phyloP scores from a whole-genome alignment of 306 rosid genomes.

The Quercus robur region DNA sequence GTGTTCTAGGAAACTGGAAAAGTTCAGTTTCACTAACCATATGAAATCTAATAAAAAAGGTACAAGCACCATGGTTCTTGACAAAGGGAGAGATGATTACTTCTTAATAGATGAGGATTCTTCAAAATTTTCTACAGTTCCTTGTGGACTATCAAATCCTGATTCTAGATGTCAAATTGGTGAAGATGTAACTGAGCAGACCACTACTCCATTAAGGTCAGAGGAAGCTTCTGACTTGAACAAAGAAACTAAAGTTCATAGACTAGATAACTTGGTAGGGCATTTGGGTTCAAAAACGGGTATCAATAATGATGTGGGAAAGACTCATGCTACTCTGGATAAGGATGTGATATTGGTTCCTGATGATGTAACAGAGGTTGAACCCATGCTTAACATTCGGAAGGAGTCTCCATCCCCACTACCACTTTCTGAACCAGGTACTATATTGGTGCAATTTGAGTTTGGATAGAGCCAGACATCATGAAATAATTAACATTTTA shows the following conservation, averaged over 20 bases:
- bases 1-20: conserved; percentile 27
- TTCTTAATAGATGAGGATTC: conserved; percentile 37
- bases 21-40: conserved; percentile 16
- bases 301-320: conserved; percentile 19
- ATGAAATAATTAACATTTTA: neutral
- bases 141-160: conserved; percentile 22
- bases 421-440: conserved; percentile 62
- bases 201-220: conserved; percentile 26
- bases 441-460: conserved; percentile 13
- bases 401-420: conserved; percentile 45
- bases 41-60: conserved; percentile 23
- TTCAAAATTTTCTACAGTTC: conserved; percentile 20
- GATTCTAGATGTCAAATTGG: conserved; percentile 15
- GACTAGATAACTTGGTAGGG: conserved; percentile 25
- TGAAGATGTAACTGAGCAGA: conserved; percentile 24
- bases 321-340: conserved; percentile 36
- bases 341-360: conserved; percentile 40
- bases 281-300: conserved; percentile 25
- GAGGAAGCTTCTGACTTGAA: conserved; percentile 28
- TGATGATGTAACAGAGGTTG: conserved; percentile 36
- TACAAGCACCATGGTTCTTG: conserved; percentile 13
- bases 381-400: conserved; percentile 60
- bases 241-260: conserved; percentile 23
- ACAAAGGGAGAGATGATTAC: conserved; percentile 21
- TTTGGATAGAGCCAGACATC: conserved; percentile 5